Evolutionary conservation across 2,329 filamentous ascomycete species (phyloP).

Genomic region (Neoascochyta sp.): DNA sequence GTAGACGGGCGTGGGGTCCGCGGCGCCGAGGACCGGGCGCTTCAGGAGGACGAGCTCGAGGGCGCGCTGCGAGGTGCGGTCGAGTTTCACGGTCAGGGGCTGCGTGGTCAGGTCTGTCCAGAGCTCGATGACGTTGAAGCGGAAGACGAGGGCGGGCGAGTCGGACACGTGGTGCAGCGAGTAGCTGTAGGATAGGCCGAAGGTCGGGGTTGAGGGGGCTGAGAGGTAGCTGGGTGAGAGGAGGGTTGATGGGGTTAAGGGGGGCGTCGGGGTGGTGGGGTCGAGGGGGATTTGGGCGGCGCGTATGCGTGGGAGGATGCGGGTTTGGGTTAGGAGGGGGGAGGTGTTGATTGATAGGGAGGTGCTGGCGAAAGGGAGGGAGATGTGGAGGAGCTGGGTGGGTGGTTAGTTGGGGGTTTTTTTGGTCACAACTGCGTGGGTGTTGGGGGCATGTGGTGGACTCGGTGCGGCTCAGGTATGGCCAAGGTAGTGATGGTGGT

Average conservation of each 20-base stretch:
- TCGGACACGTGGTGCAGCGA: constrained; percentile 18
- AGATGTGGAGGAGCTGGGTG: constrained; percentile 31
- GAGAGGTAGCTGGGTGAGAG: too few relatives aligned
- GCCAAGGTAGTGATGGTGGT: too few relatives aligned
- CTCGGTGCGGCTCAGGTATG: too few relatives aligned
- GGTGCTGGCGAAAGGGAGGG: constrained; percentile 24
- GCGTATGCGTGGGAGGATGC: constrained; percentile 22
- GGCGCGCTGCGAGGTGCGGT: constrained; percentile 22
- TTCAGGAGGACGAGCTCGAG: constrained; percentile 27
- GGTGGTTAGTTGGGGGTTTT: too few relatives aligned
- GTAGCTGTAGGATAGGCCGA: constrained; percentile 30
- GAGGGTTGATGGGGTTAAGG: constrained; percentile 5
- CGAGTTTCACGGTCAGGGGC: constrained; percentile 12
- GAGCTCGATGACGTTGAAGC: constrained; percentile 29
- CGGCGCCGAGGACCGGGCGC: constrained; percentile 20
- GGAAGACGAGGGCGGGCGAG: constrained; percentile 21
- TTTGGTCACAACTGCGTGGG: too few relatives aligned
- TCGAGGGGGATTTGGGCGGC: constrained; percentile 29
- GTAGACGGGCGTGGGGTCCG: constrained; percentile 14
- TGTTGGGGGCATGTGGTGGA: too few relatives aligned
- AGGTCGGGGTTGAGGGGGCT: constrained; percentile 13
- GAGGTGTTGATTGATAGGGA: constrained; percentile 26
- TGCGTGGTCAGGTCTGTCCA: constrained; percentile 14
- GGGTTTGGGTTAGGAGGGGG: constrained; percentile 15
- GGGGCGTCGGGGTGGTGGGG: constrained; percentile 5